These are phyloP conservation scores for Calophaca sinica DNA, from an alignment of 306 rosid species.

Conservation along the genomic window DNA sequence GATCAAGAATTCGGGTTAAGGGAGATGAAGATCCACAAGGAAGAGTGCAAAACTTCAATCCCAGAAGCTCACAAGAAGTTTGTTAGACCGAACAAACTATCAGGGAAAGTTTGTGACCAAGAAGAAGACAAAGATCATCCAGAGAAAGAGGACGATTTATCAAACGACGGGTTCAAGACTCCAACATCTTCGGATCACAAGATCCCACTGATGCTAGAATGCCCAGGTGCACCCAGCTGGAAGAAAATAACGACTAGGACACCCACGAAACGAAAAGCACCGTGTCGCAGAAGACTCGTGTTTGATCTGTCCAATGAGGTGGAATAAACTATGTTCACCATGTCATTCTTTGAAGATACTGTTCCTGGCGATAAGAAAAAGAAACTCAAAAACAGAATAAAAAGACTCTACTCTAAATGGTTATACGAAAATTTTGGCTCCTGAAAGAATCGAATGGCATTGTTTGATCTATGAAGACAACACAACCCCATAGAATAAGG, in stretches of 20 bases:
- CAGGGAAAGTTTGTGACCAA: constrained; percentile 5
- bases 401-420: too few relatives aligned
- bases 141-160: constrained; percentile 1
- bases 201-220: constrained; percentile 50
- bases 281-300: constrained; percentile 5
- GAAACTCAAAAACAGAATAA: background rate
- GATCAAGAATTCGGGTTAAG: constrained; percentile 42
- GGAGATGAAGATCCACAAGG: constrained; percentile 26
- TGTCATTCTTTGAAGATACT: constrained; percentile 42
- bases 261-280: background rate
- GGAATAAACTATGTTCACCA: constrained; percentile 20
- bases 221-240: constrained; percentile 69
- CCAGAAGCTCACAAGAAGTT: background rate
- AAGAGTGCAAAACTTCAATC: constrained; percentile 25
- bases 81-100: background rate
- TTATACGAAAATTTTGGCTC: too few relatives aligned
- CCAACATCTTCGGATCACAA: constrained; percentile 66
- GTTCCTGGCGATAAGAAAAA: constrained; percentile 48
- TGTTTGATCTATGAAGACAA: too few relatives aligned
- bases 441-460: too few relatives aligned
- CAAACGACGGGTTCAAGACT: constrained; percentile 60
- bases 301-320: constrained; percentile 52
- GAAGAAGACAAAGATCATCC: constrained; percentile 19
- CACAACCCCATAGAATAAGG: too few relatives aligned
- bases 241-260: constrained; percentile 48